Conservation (phyloP, 805 yeast genomes). For the Saccharomyces mikatae region DNA sequence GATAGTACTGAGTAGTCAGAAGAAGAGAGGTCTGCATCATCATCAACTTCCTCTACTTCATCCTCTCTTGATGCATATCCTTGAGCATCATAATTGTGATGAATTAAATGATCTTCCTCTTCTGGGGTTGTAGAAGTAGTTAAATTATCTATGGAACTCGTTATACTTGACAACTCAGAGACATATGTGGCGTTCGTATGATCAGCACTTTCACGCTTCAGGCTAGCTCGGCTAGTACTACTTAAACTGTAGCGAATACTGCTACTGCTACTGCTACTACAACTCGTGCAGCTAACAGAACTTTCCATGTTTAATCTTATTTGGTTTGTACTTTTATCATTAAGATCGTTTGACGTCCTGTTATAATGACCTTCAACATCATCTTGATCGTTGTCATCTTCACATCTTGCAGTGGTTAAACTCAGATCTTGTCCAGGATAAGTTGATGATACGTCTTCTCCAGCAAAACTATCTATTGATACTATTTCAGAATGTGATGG, state of each 20-base stretch:
- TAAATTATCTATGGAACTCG: conserved; percentile 10
- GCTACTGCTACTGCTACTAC: not conserved
- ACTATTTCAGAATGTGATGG: conserved; percentile 18
- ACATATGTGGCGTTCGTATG: not conserved
- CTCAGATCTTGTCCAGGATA: conserved; percentile 14
- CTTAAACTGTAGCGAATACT: not conserved
- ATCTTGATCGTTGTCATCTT: conserved; percentile 2
- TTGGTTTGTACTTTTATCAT: not conserved
- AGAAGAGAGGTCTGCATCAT: conserved; percentile 1
- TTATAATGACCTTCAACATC: not conserved
- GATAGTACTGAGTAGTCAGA: conserved; percentile 18
- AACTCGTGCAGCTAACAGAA: not conserved
- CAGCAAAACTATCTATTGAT: conserved; percentile 21
- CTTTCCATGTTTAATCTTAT: conserved; percentile 1
- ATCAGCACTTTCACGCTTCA: not conserved
- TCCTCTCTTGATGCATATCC: not conserved
- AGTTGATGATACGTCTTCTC: conserved; percentile 5
- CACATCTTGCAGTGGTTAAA: conserved; percentile 11
- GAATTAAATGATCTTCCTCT: not conserved
- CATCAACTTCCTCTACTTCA: not conserved
- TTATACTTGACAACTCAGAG: conserved; percentile 14
- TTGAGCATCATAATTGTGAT: not conserved
- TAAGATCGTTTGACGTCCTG: not conserved
- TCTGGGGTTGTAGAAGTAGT: not conserved
- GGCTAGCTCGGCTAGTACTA: not conserved